Evolutionary conservation across 164 flowering plant genomes (phyloP).

Genomic region (Tinospora cordifolia): DNA sequence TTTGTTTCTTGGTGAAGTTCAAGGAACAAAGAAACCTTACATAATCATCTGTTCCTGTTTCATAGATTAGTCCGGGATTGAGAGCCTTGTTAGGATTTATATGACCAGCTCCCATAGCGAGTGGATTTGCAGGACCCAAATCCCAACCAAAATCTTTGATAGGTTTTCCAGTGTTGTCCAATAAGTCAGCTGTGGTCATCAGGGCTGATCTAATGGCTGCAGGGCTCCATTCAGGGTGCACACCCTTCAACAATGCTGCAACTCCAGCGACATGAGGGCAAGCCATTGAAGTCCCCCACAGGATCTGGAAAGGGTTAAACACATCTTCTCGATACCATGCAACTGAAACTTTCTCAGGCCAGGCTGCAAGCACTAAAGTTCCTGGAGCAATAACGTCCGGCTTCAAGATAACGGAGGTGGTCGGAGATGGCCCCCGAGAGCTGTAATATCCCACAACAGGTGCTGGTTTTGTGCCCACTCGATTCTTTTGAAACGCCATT

Average conservation of each 20-base stretch:
- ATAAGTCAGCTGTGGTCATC: conserved; percentile 43
- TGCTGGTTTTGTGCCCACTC: conserved; percentile 13
- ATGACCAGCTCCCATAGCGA: conserved; percentile 57
- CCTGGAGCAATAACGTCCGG: conserved; percentile 42
- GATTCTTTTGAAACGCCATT: conserved; percentile 12
- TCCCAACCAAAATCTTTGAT: conserved; percentile 27
- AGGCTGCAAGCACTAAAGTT: conserved; percentile 8
- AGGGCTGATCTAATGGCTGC: conserved; percentile 60
- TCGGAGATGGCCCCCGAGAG: conserved; percentile 16
- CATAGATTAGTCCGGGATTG: conserved; percentile 51
- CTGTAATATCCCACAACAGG: conserved; percentile 12
- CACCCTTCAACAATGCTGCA: conserved; percentile 40
- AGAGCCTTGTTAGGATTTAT: conserved; percentile 50
- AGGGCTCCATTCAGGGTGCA: conserved; percentile 57
- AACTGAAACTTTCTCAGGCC: conserved; percentile 19
- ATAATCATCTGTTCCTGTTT: conserved; percentile 29
- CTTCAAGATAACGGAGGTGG: conserved; percentile 31
- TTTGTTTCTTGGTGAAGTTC: conserved; percentile 34
- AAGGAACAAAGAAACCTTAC: conserved; percentile 38
- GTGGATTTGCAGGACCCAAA: conserved; percentile 29
- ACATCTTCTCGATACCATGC: background rate
- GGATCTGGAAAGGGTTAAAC: conserved; percentile 26
- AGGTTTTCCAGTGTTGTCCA: conserved; percentile 28
- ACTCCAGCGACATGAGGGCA: conserved; percentile 55
- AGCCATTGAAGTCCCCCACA: conserved; percentile 61